Percentiles rank a stretch among this genome's conserved stretches.
These are phyloP conservation scores for Gossypium davidsonii DNA, from an alignment of 441 rosid species.

Conservation along the genomic window DNA sequence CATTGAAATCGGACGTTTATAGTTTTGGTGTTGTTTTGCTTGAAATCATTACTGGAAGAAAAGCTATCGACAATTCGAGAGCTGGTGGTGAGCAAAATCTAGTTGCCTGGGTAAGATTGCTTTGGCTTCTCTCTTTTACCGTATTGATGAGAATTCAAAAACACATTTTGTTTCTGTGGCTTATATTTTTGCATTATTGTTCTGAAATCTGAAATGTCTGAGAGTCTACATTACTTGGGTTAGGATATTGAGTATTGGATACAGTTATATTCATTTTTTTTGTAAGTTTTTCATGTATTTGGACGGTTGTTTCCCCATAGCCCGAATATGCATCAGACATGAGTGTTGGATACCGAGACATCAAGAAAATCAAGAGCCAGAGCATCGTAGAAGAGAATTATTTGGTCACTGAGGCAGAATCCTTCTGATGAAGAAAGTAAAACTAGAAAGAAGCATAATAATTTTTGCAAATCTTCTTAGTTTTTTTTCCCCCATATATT, in stretches of 20 bases:
- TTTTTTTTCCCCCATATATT: neutral
- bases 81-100: conserved; percentile 74
- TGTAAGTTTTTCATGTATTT: neutral
- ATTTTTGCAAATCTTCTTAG: neutral
- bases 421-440: neutral
- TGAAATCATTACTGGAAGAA: conserved; percentile 87
- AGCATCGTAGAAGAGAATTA: neutral
- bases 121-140: neutral
- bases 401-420: neutral
- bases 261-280: neutral
- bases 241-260: neutral
- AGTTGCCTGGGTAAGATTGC: conserved; percentile 79
- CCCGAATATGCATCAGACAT: neutral
- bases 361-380: neutral
- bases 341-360: neutral
- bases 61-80: conserved; percentile 75
- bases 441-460: neutral
- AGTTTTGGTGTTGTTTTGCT: conserved; percentile 95
- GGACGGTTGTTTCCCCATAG: neutral
- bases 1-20: conserved; percentile 86
- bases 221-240: neutral
- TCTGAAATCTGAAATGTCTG: neutral
- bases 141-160: neutral
- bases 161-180: neutral
- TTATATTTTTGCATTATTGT: conserved; percentile 5